Evolutionary conservation across 2,329 filamentous ascomycete genomes (phyloP).

Genomic region (Boeremia exigua): DNA sequence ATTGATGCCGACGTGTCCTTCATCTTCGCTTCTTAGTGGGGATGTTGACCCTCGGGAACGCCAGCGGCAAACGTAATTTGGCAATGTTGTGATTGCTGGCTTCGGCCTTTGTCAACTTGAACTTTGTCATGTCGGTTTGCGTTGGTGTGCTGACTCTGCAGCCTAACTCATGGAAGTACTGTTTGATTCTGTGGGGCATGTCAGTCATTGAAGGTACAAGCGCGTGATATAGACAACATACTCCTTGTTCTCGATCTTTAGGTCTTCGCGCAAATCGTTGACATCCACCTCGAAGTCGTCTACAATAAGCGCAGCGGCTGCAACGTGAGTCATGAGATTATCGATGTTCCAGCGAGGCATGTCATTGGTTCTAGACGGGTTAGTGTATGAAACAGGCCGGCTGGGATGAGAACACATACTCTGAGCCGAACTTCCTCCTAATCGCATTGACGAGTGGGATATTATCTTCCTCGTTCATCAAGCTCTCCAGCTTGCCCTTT

Average conservation of each 20-base stretch:
- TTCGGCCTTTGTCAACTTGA: constrained; percentile 66
- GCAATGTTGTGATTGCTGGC: constrained; percentile 69
- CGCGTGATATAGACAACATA: constrained; percentile 36
- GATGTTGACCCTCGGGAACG: constrained; percentile 71
- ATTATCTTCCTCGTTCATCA: constrained; percentile 54
- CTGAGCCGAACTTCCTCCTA: constrained; percentile 67
- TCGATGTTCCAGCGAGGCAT: constrained; percentile 76
- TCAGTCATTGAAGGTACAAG: constrained; percentile 11
- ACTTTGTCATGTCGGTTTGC: constrained; percentile 57
- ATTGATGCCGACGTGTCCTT: constrained; percentile 10
- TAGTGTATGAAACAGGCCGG: constrained; percentile 6
- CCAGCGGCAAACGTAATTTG: constrained; percentile 76
- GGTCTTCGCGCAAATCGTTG: constrained; percentile 71
- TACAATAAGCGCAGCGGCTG: constrained; percentile 72
- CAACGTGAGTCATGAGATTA: constrained; percentile 75
- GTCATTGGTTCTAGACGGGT: constrained; percentile 46
- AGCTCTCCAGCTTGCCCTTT: constrained; percentile 70
- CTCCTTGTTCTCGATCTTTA: constrained; percentile 73
- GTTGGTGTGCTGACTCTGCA: constrained; percentile 62
- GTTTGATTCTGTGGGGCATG: constrained; percentile 56
- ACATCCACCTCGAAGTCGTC: constrained; percentile 78
- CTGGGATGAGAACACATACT: constrained; percentile 27
- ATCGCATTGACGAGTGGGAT: constrained; percentile 37
- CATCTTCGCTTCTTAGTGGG: constrained; percentile 25
- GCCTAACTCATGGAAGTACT: constrained; percentile 79